Conservation (phyloP, 768 basidiomycete genomes). For the Sporobolomyces pararoseus region DNA sequence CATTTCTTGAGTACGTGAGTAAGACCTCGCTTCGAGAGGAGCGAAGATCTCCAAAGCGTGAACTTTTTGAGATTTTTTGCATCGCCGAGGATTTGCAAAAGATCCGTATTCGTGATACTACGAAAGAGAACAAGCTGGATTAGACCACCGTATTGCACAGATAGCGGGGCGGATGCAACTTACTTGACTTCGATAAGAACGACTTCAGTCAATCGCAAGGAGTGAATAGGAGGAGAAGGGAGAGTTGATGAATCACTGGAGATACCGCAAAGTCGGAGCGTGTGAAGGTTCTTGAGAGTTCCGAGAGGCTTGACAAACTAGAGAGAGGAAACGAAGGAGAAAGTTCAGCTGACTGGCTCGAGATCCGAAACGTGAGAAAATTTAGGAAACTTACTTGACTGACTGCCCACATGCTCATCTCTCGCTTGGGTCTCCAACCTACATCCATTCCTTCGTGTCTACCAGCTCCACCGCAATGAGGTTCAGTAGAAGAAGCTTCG, state of each 20-base stretch:
- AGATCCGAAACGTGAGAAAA: background rate
- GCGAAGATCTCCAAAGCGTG: conserved; percentile 36
- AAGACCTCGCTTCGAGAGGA: conserved; percentile 35
- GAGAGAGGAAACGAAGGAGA: background rate
- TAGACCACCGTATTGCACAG: background rate
- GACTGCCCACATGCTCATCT: conserved; percentile 34
- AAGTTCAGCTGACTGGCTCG: too few relatives aligned
- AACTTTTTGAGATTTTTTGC: conserved; percentile 25
- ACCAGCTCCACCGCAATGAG: conserved; percentile 17
- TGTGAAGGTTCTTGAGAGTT: conserved; percentile 18
- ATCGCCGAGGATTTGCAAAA: conserved; percentile 32
- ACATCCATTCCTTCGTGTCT: conserved; percentile 36
- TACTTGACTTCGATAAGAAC: conserved; percentile 41
- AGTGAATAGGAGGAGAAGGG: conserved; percentile 5
- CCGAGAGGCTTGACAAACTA: conserved; percentile 36
- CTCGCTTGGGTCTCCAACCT: conserved; percentile 25
- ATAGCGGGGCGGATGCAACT: background rate
- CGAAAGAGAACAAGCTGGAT: too few relatives aligned
- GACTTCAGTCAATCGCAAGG: conserved; percentile 24
- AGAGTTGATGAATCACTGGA: conserved; percentile 35
- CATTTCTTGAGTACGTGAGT: conserved; percentile 35
- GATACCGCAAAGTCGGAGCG: conserved; percentile 33
- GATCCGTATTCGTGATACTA: conserved; percentile 41
- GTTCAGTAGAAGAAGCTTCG: conserved; percentile 12
- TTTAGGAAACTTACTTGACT: conserved; percentile 19